A percentile compares a stretch with the other conserved stretches of the same genome.
These are phyloP conservation scores for Aureobasidium mangrovei DNA, from an alignment of 2,329 filamentous ascomycete species.

Conservation along the genomic window DNA sequence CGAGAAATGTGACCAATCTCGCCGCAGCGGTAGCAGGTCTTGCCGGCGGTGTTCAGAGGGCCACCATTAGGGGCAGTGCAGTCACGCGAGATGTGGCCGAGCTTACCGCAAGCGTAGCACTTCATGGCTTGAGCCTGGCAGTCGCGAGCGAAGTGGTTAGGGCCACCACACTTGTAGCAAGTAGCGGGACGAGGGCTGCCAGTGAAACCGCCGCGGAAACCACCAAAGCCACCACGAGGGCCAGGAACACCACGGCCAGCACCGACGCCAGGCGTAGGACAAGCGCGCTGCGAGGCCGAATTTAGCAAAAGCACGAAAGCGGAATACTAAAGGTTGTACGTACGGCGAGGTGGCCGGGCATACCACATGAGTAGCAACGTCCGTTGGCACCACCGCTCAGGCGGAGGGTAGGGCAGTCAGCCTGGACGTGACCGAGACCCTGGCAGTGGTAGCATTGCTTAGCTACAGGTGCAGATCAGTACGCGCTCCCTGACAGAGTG, in stretches of 20 bases:
- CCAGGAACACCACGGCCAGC: constrained; percentile 53
- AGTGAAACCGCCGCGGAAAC: constrained; percentile 65
- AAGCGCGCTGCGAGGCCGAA: constrained; percentile 54
- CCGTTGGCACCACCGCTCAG: constrained; percentile 74
- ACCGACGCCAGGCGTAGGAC: constrained; percentile 64
- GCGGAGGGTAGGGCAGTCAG: constrained; percentile 94
- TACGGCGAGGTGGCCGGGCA: constrained; percentile 86
- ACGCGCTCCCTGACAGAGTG: not conserved
- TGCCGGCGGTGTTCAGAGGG: constrained; percentile 87
- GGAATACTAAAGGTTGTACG: constrained; percentile 27
- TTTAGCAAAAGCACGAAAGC: not conserved
- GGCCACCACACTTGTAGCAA: constrained; percentile 67
- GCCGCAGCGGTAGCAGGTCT: constrained; percentile 97
- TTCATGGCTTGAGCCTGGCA: constrained; percentile 99
- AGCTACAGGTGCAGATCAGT: constrained; percentile 41
- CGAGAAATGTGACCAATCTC: constrained; percentile 93
- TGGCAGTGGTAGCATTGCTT: constrained; percentile 99
- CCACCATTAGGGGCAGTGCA: constrained; percentile 96
- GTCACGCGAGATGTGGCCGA: constrained; percentile 87
- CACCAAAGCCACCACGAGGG: constrained; percentile 28
- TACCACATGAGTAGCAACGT: constrained; percentile 94
- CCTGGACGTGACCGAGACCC: constrained; percentile 94
- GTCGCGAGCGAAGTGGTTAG: constrained; percentile 96
- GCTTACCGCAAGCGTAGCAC: constrained; percentile 94
- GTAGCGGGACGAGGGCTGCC: constrained; percentile 57